Base-by-base conservation (phyloP, 192 early-diverging fungal species). In the Mortierella antarctica region DNA sequence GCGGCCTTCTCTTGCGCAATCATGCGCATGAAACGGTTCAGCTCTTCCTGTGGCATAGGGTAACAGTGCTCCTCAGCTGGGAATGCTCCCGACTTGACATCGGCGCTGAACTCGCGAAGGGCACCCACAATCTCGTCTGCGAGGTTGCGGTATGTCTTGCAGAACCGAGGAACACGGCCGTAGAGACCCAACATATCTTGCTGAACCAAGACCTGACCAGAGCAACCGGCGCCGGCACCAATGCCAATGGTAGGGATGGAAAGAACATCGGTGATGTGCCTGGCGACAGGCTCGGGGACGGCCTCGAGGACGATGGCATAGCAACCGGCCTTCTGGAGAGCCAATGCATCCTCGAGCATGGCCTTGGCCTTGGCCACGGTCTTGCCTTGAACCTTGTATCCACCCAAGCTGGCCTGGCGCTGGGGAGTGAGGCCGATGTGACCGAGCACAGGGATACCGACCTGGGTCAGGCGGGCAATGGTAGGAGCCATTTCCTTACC, bases 341-440 rank as follows among this genome's bases (percentile, higher is more conserved):
- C 94, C 44, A 96, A 70, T 6, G 97, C 97, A 73, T 98, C 96
- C 42, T 93, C 88, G 10, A 98, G 75, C 67, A 99, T 83, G 11
- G 73, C 69, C 64, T 90, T 84, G 8, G 97, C 97, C 69, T 87
- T 89, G 59, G 88, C 82, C 0, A 89, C 88, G 14, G 96, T 94
- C 67, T 96, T 96, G 48, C 95, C 97, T 76, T 98, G 96, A 42
- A 96, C 95, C 60, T 89, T 91, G 86, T 94, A 99, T 20, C 96
- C 96, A 65, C 96, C 95, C 74, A 99, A 75, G 6, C 93, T 86
- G 54, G 92, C 86, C 50, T 93, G 92, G 6, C 96, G 89, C 82
- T 98, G 98, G 57, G 98, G 98, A 12, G 96, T 99, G 66, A 99
- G 83, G 0, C 98, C 97, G 67, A 99, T 91, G 62, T 99, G 98